Conservation (phyloP, 192 early-diverging fungal species). For the Coemansia sp. region DNA sequence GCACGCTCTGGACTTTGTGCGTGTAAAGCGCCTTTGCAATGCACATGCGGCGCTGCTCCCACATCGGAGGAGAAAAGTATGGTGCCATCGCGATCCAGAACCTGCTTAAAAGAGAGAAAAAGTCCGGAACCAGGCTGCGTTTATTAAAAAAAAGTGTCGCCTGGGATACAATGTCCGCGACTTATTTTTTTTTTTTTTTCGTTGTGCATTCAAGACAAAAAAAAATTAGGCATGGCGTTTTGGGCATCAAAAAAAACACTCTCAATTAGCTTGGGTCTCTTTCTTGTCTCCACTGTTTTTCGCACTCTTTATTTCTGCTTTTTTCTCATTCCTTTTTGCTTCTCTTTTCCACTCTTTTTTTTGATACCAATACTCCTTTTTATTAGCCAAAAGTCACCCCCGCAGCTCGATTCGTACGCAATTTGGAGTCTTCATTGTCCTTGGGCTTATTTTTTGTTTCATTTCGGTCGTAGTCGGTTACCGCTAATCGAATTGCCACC, state of each 20-base stretch:
- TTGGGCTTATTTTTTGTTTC: too few relatives aligned
- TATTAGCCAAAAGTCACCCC: too few relatives aligned
- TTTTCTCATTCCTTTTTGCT: slow-evolving; percentile 11
- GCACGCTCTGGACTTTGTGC: slow-evolving; percentile 57
- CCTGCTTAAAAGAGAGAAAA: too few relatives aligned
- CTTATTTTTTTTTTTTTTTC: slow-evolving; percentile 17
- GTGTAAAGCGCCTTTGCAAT: slow-evolving; percentile 58
- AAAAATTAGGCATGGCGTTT: not conserved
- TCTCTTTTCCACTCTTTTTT: not conserved
- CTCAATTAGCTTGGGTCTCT: not conserved
- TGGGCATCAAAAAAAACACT: not conserved
- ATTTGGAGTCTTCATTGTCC: too few relatives aligned
- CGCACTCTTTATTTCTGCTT: not conserved
- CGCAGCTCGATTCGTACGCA: too few relatives aligned
- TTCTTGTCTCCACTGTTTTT: not conserved
- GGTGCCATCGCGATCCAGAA: slow-evolving; percentile 20
- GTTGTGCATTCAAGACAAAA: not conserved
- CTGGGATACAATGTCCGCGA: too few relatives aligned
- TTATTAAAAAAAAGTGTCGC: not conserved
- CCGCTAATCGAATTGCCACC: too few relatives aligned
- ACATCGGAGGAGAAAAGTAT: slow-evolving; percentile 65
- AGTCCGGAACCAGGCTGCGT: too few relatives aligned
- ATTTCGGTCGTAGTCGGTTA: too few relatives aligned
- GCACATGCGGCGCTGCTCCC: slow-evolving; percentile 77
- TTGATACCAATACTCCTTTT: too few relatives aligned